Percentiles rank a stretch among this genome's conserved stretches.
phyloP scores from a whole-genome alignment of 805 yeast species.

The Monosporozyma aerobia region DNA sequence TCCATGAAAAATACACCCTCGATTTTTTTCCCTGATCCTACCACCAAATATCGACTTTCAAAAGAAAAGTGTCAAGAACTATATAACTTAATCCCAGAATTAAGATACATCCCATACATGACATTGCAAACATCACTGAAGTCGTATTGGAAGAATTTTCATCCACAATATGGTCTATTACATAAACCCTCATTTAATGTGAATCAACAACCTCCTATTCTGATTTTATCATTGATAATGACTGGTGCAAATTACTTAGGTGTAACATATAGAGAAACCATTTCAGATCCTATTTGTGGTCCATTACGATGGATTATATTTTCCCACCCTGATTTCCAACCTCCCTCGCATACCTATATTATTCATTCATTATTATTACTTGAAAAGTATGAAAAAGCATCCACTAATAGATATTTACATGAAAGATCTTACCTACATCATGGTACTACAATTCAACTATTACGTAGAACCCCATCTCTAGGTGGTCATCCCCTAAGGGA shows the following conservation, averaged over 20 bases:
- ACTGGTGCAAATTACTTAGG: constrained; percentile 42
- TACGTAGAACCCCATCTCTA: constrained; percentile 65
- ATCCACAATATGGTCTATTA: constrained; percentile 42
- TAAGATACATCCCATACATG: constrained; percentile 9
- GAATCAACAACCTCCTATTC: constrained; percentile 39
- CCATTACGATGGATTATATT: constrained; percentile 64
- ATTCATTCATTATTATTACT: constrained; percentile 63
- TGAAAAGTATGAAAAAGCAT: constrained; percentile 74
- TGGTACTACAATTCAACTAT: constrained; percentile 72
- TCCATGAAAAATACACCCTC: constrained; percentile 14
- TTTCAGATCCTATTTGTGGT: constrained; percentile 30
- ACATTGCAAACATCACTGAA: constrained; percentile 15
- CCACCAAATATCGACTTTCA: constrained; percentile 13
- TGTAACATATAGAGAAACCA: constrained; percentile 16
- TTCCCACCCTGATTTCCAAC: constrained; percentile 59
- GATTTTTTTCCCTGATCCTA: constrained; percentile 16
- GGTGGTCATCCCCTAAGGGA: constrained; percentile 55
- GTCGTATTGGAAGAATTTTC: constrained; percentile 47
- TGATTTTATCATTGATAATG: constrained; percentile 47
- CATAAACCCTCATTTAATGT: constrained; percentile 44
- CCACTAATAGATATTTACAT: constrained; percentile 58
- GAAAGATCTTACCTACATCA: constrained; percentile 82
- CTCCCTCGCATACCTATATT: constrained; percentile 71
- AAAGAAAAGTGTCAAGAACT: constrained; percentile 8
- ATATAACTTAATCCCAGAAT: constrained; percentile 14